Evolutionary conservation across 352 stramenopile genomes (phyloP).

Genomic region (Thalassiosira ordinaria): DNA sequence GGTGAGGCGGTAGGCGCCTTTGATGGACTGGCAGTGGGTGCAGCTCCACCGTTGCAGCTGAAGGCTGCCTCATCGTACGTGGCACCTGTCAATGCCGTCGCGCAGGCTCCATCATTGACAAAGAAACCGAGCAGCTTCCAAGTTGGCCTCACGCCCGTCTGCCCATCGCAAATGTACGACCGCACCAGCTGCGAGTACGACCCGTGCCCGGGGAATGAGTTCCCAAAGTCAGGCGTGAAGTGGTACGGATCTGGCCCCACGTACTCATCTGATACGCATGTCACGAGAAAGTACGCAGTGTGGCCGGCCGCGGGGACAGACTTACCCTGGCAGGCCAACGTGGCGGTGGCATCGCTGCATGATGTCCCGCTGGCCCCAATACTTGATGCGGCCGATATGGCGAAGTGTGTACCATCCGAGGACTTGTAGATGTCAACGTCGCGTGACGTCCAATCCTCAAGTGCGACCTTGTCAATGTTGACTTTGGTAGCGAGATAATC

Average conservation of each 20-base stretch:
- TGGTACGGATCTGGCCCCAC: constrained; percentile 28
- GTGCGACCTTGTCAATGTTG: not conserved
- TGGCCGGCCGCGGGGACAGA: constrained; percentile 1
- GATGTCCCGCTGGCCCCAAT: not conserved
- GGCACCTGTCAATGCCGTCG: too few species aligned
- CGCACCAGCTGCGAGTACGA: too few species aligned
- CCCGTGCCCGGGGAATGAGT: too few species aligned
- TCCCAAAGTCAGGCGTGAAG: too few species aligned
- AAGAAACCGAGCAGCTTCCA: too few species aligned
- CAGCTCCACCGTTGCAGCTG: too few species aligned
- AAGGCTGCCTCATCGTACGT: too few species aligned
- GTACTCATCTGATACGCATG: constrained; percentile 15
- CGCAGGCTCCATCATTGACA: too few species aligned
- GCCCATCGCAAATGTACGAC: too few species aligned
- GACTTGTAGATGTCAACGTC: constrained; percentile 16
- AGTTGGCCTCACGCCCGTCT: too few species aligned
- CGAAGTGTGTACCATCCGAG: constrained; percentile 1
- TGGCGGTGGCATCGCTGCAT: not conserved
- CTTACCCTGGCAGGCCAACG: constrained; percentile 6
- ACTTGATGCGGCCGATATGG: not conserved
- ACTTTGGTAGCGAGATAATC: not conserved
- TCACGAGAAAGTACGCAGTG: constrained; percentile 28
- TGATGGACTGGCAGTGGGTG: too few species aligned
- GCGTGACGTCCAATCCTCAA: constrained; percentile 12
- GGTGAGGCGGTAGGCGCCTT: too few species aligned